A percentile compares a stretch with the other conserved stretches of the same genome.
These are phyloP conservation scores for Hypoxylon intermedium DNA, from an alignment of 495 filamentous ascomycete species.

Conservation along the genomic window DNA sequence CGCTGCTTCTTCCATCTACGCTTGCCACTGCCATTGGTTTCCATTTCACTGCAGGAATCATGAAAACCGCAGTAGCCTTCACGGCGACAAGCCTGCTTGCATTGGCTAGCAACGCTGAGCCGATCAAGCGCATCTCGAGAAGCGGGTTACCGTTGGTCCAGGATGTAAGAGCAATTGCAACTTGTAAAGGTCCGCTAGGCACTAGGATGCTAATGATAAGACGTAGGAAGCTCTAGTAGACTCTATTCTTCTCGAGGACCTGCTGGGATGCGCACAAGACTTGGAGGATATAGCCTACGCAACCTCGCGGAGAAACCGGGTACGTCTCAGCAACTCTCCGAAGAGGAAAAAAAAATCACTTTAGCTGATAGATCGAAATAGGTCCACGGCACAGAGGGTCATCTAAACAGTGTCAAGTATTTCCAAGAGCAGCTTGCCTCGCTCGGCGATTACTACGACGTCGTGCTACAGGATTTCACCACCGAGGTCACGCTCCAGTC, in stretches of 20 bases:
- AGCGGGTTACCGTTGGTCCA: constrained; percentile 26
- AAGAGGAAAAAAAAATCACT: no score
- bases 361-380: no score
- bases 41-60: neutral
- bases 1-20: neutral
- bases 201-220: constrained; percentile 4
- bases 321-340: constrained; percentile 14
- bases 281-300: constrained; percentile 53
- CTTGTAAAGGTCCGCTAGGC: neutral
- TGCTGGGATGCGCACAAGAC: constrained; percentile 53
- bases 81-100: constrained; percentile 28
- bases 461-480: constrained; percentile 64
- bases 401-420: constrained; percentile 70
- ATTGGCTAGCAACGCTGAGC: constrained; percentile 26
- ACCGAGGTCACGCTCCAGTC: constrained; percentile 45
- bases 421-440: constrained; percentile 59
- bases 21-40: neutral
- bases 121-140: constrained; percentile 18
- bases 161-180: constrained; percentile 22
- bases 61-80: constrained; percentile 27
- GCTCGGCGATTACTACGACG: constrained; percentile 63
- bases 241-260: constrained; percentile 40
- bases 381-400: constrained; percentile 66
- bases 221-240: constrained; percentile 32
- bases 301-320: constrained; percentile 36